These are phyloP conservation scores for Phytophthora fragariaefolia DNA, from an alignment of 352 stramenopile genomes.

Conservation along the genomic window DNA sequence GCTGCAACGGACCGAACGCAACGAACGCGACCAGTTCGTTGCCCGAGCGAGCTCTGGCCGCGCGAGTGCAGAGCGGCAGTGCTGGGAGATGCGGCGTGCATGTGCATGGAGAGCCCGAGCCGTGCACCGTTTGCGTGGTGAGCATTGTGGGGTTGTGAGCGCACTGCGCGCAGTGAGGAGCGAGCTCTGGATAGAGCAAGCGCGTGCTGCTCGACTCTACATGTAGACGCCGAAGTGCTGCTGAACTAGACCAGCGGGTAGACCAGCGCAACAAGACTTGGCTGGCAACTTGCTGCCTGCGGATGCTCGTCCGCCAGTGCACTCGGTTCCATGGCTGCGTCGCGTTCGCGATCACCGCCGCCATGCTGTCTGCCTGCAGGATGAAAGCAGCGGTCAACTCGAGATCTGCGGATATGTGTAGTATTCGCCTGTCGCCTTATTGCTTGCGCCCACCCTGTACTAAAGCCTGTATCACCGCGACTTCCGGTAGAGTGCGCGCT, in stretches of 20 bases:
- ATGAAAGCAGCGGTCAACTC: neutral
- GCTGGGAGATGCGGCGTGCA: neutral
- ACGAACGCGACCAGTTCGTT: too few species aligned
- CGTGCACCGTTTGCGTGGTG: conserved; percentile 3
- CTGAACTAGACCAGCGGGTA: too few species aligned
- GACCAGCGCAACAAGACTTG: too few species aligned
- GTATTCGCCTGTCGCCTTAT: conserved; percentile 11
- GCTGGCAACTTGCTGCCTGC: too few species aligned
- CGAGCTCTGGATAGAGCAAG: neutral
- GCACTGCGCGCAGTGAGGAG: neutral
- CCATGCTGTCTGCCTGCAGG: neutral
- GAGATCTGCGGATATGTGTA: neutral
- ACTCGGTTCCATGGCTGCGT: too few species aligned
- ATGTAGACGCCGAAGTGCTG: too few species aligned
- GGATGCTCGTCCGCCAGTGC: too few species aligned
- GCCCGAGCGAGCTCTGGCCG: neutral
- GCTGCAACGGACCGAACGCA: conserved; percentile 10
- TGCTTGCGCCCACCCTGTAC: neutral
- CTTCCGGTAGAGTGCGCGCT: neutral
- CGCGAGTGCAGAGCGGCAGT: neutral
- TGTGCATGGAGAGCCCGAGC: neutral
- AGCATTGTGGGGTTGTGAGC: neutral
- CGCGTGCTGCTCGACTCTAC: too few species aligned
- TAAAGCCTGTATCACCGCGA: conserved; percentile 3
- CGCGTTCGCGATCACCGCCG: too few species aligned